Percentiles rank a stretch among this genome's conserved stretches.
Conservation (phyloP, 129 eudicot genomes). For the Artemisia annua region DNA sequence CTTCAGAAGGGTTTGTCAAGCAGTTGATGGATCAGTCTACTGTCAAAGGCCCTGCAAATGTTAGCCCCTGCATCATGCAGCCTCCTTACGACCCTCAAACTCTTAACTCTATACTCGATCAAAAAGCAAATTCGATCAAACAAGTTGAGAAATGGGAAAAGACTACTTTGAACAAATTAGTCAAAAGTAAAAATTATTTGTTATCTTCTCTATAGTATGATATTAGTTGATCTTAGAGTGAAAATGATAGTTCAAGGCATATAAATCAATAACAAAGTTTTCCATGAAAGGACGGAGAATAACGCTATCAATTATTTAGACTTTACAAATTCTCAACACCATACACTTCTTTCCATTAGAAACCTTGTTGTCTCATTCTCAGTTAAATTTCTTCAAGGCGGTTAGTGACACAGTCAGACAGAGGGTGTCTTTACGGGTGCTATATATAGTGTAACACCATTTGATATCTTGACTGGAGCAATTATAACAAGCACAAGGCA, state of each 20-base stretch:
- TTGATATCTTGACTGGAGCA: slow-evolving; percentile 60
- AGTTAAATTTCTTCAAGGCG: too few relatives aligned
- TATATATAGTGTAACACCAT: too few relatives aligned
- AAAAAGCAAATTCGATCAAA: slow-evolving; percentile 34
- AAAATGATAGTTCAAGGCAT: slow-evolving; percentile 3
- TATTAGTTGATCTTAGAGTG: neutral
- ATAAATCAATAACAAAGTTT: neutral
- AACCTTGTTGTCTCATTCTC: too few relatives aligned
- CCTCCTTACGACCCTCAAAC: slow-evolving; percentile 54
- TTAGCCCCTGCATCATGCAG: slow-evolving; percentile 58
- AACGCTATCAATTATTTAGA: too few relatives aligned
- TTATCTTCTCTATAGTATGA: neutral
- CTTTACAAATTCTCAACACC: too few relatives aligned
- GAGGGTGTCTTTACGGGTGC: too few relatives aligned
- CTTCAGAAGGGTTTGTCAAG: slow-evolving; percentile 46
- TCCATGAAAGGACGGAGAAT: neutral
- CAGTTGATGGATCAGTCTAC: slow-evolving; percentile 64
- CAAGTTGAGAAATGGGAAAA: slow-evolving; percentile 60
- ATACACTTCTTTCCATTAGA: too few relatives aligned
- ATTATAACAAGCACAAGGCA: slow-evolving; percentile 61
- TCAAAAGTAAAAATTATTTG: neutral
- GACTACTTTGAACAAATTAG: slow-evolving; percentile 40
- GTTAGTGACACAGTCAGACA: too few relatives aligned
- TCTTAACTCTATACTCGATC: slow-evolving; percentile 36
- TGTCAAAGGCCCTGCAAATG: slow-evolving; percentile 53